Conservation (phyloP, 1,284 basidiomycete genomes). For the Puccinia triticina region DNA sequence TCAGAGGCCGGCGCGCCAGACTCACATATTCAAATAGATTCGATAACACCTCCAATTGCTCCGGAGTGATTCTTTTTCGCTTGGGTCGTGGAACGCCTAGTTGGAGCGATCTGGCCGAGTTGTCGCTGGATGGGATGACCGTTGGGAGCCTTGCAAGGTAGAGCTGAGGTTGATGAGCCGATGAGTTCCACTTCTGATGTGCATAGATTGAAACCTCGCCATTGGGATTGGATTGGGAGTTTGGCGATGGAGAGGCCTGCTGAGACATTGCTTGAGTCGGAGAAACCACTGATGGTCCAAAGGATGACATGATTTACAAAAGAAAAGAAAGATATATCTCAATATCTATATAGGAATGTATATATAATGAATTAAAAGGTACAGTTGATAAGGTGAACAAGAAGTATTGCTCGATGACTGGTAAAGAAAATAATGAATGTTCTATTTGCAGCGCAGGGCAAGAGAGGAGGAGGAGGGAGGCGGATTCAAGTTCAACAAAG, state of each 20-base stretch:
- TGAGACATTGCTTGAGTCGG: constrained; percentile 16
- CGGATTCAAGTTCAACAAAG: neutral
- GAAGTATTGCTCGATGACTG: neutral
- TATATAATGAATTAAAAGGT: constrained; percentile 8
- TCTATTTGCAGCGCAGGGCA: neutral
- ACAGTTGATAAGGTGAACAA: constrained; percentile 5
- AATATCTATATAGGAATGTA: neutral
- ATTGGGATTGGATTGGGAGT: constrained; percentile 8
- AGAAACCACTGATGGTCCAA: constrained; percentile 23
- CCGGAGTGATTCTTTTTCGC: constrained; percentile 56
- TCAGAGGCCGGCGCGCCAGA: neutral
- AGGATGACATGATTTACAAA: constrained; percentile 26
- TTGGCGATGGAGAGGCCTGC: constrained; percentile 3
- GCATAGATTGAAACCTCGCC: constrained; percentile 12
- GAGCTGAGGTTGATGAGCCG: constrained; percentile 23
- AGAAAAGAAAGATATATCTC: neutral
- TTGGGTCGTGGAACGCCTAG: constrained; percentile 53
- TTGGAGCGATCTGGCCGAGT: constrained; percentile 24
- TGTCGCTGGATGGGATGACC: constrained; percentile 4
- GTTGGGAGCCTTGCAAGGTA: constrained; percentile 27
- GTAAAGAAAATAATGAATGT: neutral
- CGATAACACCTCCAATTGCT: constrained; percentile 55
- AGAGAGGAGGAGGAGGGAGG: neutral
- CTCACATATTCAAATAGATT: constrained; percentile 53
- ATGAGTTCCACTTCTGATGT: constrained; percentile 18